Evolutionary conservation across 345 rosid genomes (phyloP).

Genomic region (Camelina laxa): DNA sequence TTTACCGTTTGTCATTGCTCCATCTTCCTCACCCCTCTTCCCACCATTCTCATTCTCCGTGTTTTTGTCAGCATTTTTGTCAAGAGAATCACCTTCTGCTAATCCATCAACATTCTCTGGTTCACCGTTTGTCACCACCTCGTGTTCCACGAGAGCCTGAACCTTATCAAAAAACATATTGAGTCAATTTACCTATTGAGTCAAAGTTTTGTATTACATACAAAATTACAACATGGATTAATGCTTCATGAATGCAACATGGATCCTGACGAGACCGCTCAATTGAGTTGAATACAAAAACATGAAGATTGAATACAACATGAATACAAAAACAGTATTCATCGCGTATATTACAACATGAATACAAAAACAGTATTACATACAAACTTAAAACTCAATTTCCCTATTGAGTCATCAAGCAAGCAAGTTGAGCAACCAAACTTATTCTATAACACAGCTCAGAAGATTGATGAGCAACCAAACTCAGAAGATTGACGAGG

Average conservation of each 20-base stretch:
- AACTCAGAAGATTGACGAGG: background rate
- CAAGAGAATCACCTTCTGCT: background rate
- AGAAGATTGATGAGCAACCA: background rate
- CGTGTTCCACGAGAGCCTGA: constrained; percentile 5
- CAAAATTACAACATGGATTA: too few species aligned
- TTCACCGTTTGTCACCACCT: background rate
- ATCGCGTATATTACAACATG: too few species aligned
- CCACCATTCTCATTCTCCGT: constrained; percentile 1
- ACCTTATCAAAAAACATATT: constrained; percentile 1
- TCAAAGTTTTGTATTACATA: too few species aligned
- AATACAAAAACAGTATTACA: too few species aligned
- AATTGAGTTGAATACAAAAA: too few species aligned
- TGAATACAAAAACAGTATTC: too few species aligned
- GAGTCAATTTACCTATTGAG: background rate
- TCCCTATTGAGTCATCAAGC: background rate
- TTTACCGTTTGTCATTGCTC: constrained; percentile 8
- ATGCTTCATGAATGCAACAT: constrained; percentile 87
- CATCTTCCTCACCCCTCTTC: background rate
- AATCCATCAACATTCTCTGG: constrained; percentile 11
- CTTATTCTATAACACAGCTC: too few species aligned
- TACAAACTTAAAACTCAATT: too few species aligned
- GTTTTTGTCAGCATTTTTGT: background rate
- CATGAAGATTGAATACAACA: too few species aligned
- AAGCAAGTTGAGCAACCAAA: background rate
- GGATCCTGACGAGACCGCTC: constrained; percentile 92